Evolutionary conservation across 768 basidiomycete species (phyloP).

Genomic region (Lenzites betulinus): DNA sequence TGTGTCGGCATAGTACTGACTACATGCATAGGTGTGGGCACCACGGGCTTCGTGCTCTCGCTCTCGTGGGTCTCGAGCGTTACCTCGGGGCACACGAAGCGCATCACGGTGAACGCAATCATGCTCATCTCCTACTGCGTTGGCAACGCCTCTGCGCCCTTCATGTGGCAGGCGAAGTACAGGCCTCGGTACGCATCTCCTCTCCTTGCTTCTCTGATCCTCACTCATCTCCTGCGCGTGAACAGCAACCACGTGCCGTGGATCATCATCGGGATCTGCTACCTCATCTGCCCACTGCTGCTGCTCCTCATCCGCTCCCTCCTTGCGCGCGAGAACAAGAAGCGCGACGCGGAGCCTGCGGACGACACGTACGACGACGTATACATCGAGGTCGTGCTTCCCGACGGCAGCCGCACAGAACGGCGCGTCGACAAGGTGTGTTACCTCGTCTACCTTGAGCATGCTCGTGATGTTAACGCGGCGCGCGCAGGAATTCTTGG

Average conservation of each 20-base stretch:
- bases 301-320: slow-evolving; percentile 52
- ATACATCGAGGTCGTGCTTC: slow-evolving; percentile 54
- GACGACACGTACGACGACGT: slow-evolving; percentile 61
- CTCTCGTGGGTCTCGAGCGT: slow-evolving; percentile 66
- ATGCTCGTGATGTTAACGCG: not conserved
- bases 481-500: slow-evolving; percentile 60
- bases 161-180: slow-evolving; percentile 76
- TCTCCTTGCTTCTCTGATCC: not conserved
- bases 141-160: slow-evolving; percentile 69
- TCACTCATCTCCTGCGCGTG: not conserved
- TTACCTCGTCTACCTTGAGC: no score
- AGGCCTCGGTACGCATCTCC: slow-evolving; percentile 52
- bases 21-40: slow-evolving; percentile 42
- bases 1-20: not conserved
- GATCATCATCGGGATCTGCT: slow-evolving; percentile 73
- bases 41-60: slow-evolving; percentile 60
- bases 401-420: slow-evolving; percentile 53
- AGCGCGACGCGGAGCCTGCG: slow-evolving; percentile 56
- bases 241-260: slow-evolving; percentile 72
- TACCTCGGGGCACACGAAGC: slow-evolving; percentile 74
- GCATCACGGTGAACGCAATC: slow-evolving; percentile 70
- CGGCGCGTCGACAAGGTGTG: slow-evolving; percentile 68
- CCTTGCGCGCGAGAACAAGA: slow-evolving; percentile 61
- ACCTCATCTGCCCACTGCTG: slow-evolving; percentile 51
- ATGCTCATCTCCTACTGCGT: slow-evolving; percentile 71